These are phyloP conservation scores for Eimeria tenella DNA, from an alignment of 169 alveolate species.

Conservation along the genomic window DNA sequence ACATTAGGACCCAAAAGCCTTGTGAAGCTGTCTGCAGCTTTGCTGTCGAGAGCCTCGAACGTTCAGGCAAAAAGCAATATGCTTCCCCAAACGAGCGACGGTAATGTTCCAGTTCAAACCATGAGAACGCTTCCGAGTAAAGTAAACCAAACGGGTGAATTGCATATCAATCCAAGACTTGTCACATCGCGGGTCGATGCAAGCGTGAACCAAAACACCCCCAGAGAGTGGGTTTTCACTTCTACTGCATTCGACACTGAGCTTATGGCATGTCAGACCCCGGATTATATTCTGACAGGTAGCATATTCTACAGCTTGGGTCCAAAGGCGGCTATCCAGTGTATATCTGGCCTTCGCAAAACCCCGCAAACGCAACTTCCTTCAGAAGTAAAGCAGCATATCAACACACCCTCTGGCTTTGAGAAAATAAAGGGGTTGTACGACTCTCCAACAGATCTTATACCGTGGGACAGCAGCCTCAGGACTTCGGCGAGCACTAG, in stretches of 20 bases:
- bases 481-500: constrained; percentile 50
- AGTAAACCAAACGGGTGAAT: background rate
- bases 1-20: background rate
- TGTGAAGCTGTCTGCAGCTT: constrained; percentile 26
- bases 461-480: constrained; percentile 53
- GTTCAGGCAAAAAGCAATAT: background rate
- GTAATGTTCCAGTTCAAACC: background rate
- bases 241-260: constrained; percentile 25
- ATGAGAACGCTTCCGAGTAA: background rate
- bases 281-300: constrained; percentile 16
- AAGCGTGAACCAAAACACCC: too few species aligned
- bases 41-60: background rate
- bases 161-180: background rate
- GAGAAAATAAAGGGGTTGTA: constrained; percentile 51
- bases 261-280: constrained; percentile 3
- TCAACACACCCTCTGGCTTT: background rate
- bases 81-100: too few species aligned
- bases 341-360: background rate
- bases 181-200: background rate
- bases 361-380: background rate
- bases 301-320: constrained; percentile 31
- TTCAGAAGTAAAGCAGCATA: background rate
- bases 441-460: constrained; percentile 35
- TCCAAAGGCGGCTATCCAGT: constrained; percentile 44
- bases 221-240: constrained; percentile 39